phyloP scores from a whole-genome alignment of 306 rosid genomes.

The Vigna angularis region DNA sequence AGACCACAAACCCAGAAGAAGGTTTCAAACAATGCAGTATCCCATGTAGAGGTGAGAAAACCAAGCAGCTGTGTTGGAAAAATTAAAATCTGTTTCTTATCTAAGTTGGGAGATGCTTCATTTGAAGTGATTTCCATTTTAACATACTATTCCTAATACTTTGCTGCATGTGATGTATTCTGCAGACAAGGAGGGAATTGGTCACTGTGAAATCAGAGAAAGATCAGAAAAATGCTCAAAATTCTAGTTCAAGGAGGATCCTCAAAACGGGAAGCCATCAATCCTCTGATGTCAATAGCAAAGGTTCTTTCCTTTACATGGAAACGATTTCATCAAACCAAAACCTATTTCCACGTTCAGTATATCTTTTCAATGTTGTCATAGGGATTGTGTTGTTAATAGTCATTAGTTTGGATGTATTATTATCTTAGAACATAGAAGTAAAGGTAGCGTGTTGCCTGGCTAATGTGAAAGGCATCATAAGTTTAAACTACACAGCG shows the following conservation, averaged over 20 bases:
- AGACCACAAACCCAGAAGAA: slow-evolving; percentile 42
- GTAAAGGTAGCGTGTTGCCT: slow-evolving; percentile 20
- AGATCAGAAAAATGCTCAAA: slow-evolving; percentile 32
- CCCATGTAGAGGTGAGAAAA: slow-evolving; percentile 58
- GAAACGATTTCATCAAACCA: slow-evolving; percentile 42
- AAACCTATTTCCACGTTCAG: slow-evolving; percentile 47
- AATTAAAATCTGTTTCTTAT: slow-evolving; percentile 13
- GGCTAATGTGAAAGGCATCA: no score
- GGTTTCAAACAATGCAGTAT: slow-evolving; percentile 34
- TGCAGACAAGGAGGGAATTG: slow-evolving; percentile 49
- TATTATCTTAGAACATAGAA: slow-evolving; percentile 39
- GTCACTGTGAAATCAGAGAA: neutral
- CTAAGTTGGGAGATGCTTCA: slow-evolving; percentile 14
- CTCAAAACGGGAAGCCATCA: slow-evolving; percentile 23
- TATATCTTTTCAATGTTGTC: slow-evolving; percentile 41
- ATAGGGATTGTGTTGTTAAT: slow-evolving; percentile 46
- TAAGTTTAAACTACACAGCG: no score
- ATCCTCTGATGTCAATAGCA: slow-evolving; percentile 34
- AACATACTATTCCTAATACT: slow-evolving; percentile 1
- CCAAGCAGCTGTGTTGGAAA: slow-evolving; percentile 15
- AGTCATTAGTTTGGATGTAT: slow-evolving; percentile 41
- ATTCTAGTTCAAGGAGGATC: slow-evolving; percentile 17
- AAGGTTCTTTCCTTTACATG: slow-evolving; percentile 41
- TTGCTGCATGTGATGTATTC: slow-evolving; percentile 35
- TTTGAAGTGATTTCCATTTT: slow-evolving; percentile 11